phyloP scores from a whole-genome alignment of 2,329 filamentous ascomycete species.

The Thielaviopsis populi region DNA sequence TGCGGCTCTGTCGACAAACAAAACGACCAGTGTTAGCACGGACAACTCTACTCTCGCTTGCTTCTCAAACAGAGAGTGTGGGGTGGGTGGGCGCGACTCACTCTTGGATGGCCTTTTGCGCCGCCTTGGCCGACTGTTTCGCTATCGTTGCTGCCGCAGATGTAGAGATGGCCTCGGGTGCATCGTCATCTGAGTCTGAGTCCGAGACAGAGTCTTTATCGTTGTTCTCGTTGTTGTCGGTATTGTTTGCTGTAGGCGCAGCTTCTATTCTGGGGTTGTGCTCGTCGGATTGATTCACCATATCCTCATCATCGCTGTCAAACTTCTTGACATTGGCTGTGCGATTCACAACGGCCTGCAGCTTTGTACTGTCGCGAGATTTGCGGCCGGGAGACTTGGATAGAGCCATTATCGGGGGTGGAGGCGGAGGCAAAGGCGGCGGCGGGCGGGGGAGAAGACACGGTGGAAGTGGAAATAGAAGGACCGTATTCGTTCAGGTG shows the following conservation, averaged over 20 bases:
- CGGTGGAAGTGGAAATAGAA: not conserved
- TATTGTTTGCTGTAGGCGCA: not conserved
- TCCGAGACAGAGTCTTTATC: constrained; percentile 23
- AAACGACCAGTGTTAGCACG: constrained; percentile 2
- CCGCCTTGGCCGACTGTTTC: constrained; percentile 32
- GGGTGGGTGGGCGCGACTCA: constrained; percentile 26
- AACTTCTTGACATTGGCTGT: constrained; percentile 11
- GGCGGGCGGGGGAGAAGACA: not conserved
- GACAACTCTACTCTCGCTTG: too few species aligned
- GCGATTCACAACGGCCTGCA: not conserved
- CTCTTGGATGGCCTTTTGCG: constrained; percentile 37
- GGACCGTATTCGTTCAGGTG: too few species aligned
- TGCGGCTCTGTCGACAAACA: constrained; percentile 28
- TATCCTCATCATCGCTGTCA: constrained; percentile 14
- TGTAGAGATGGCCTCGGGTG: constrained; percentile 44
- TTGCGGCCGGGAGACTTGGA: constrained; percentile 17
- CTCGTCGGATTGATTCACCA: not conserved
- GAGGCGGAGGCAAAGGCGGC: not conserved
- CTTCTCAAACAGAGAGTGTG: too few species aligned
- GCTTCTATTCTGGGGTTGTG: not conserved
- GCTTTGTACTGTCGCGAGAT: not conserved
- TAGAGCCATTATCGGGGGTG: not conserved
- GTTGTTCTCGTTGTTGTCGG: not conserved
- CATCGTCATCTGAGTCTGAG: constrained; percentile 37
- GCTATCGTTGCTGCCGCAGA: constrained; percentile 32